These are phyloP conservation scores for Pholiota adiposa DNA, from an alignment of 1,284 basidiomycete genomes.

Conservation along the genomic window DNA sequence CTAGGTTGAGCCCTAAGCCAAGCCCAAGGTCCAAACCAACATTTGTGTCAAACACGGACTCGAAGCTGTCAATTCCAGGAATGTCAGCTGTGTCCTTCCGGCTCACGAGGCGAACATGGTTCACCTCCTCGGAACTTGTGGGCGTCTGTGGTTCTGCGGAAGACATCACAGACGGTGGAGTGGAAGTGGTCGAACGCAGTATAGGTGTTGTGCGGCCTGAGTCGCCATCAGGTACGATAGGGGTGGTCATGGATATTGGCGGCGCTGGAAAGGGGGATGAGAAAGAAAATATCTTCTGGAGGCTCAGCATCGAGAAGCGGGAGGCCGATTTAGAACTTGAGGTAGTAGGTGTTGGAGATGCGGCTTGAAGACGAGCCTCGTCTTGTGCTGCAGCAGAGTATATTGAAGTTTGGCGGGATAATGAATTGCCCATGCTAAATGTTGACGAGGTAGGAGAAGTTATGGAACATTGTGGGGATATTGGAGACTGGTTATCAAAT, in stretches of 20 bases:
- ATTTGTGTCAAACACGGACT: conserved; percentile 24
- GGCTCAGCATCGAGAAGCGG: conserved; percentile 42
- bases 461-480: conserved; percentile 13
- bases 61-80: conserved; percentile 20
- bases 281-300: conserved; percentile 42
- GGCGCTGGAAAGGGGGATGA: conserved; percentile 21
- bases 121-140: conserved; percentile 28
- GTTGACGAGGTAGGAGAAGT: conserved; percentile 15
- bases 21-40: conserved; percentile 23
- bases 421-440: conserved; percentile 13
- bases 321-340: conserved; percentile 30
- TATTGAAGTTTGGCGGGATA: conserved; percentile 29
- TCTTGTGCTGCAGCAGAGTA: conserved; percentile 19
- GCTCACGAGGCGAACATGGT: conserved; percentile 24
- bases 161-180: conserved; percentile 27
- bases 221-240: conserved; percentile 18
- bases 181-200: conserved; percentile 21
- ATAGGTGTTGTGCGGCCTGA: conserved; percentile 29
- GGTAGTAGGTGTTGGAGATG: conserved; percentile 38
- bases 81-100: conserved; percentile 15
- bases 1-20: conserved; percentile 22
- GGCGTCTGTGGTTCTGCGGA: conserved; percentile 34
- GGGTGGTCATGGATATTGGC: background rate
- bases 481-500: conserved; percentile 23
- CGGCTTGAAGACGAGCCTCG: conserved; percentile 28